phyloP scores from a whole-genome alignment of 2,329 filamentous ascomycete genomes.

The Onygenales sp. region DNA sequence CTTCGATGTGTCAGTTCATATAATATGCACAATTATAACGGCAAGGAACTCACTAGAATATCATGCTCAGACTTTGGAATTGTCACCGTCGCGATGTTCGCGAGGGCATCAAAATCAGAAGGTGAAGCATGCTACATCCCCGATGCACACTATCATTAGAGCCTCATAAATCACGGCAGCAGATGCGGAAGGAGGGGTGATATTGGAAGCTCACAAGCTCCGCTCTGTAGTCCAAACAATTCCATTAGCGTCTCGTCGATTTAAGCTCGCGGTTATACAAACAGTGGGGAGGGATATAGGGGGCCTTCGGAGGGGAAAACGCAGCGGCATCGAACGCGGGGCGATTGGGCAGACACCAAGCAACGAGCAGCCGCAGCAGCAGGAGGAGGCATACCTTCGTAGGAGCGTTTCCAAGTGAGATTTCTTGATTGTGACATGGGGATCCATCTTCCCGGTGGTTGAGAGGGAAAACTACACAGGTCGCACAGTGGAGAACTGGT shows the following conservation, averaged over 20 bases:
- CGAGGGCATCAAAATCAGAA: conserved; percentile 27
- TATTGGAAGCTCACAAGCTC: conserved; percentile 4
- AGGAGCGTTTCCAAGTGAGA: conserved; percentile 53
- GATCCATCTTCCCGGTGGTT: conserved; percentile 15
- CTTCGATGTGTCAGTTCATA: conserved; percentile 13
- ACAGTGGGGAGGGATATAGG: background rate
- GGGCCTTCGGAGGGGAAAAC: background rate
- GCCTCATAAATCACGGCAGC: background rate
- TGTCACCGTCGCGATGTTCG: conserved; percentile 36
- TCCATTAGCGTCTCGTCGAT: background rate
- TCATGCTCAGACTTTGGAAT: conserved; percentile 56
- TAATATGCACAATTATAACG: conserved; percentile 6
- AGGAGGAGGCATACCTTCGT: conserved; percentile 43
- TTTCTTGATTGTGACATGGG: conserved; percentile 49
- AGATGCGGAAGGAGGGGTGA: background rate
- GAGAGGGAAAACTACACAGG: background rate
- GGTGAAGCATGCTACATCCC: conserved; percentile 33
- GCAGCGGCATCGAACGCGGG: background rate
- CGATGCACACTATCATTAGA: background rate
- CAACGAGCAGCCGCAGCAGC: background rate
- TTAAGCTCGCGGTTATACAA: background rate
- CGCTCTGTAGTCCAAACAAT: conserved; percentile 1
- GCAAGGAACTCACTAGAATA: conserved; percentile 38
- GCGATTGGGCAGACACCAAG: background rate
- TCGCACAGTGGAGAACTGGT: background rate